phyloP scores from a whole-genome alignment of 2,329 filamentous ascomycete species.

The Fusarium papillatum region DNA sequence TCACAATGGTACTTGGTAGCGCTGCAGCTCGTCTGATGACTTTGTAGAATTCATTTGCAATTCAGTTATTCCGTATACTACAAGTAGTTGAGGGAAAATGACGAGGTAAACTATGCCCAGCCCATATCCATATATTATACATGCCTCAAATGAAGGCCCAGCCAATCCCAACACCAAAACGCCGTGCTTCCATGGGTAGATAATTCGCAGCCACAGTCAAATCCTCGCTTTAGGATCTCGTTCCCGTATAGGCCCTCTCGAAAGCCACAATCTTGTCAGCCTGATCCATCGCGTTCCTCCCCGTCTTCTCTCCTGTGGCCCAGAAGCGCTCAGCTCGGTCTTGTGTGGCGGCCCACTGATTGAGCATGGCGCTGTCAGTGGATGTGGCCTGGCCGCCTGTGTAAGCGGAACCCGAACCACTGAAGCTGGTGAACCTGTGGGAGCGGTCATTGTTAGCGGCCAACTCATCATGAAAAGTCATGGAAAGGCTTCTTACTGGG shows the following conservation, averaged over 20 bases:
- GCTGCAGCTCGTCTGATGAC: not conserved
- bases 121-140: constrained; percentile 21
- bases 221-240: not conserved
- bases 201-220: constrained; percentile 20
- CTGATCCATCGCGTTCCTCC: constrained; percentile 13
- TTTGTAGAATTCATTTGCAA: not conserved
- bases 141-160: not conserved
- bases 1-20: not conserved
- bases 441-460: constrained; percentile 3
- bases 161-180: constrained; percentile 14
- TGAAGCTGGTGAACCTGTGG: constrained; percentile 21
- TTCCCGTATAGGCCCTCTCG: constrained; percentile 11
- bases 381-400: constrained; percentile 23
- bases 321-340: constrained; percentile 29
- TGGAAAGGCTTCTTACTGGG: constrained; percentile 17
- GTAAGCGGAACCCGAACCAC: constrained; percentile 30
- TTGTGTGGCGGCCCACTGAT: constrained; percentile 18
- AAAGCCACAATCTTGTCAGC: constrained; percentile 28
- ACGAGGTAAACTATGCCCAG: not conserved
- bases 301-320: constrained; percentile 24
- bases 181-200: constrained; percentile 19
- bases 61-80: not conserved
- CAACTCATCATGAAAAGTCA: not conserved
- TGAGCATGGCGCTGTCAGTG: constrained; percentile 15
- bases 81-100: not conserved